Base-by-base conservation (phyloP, 2,329 filamentous ascomycete species). In the Hansfordia pulvinata region DNA sequence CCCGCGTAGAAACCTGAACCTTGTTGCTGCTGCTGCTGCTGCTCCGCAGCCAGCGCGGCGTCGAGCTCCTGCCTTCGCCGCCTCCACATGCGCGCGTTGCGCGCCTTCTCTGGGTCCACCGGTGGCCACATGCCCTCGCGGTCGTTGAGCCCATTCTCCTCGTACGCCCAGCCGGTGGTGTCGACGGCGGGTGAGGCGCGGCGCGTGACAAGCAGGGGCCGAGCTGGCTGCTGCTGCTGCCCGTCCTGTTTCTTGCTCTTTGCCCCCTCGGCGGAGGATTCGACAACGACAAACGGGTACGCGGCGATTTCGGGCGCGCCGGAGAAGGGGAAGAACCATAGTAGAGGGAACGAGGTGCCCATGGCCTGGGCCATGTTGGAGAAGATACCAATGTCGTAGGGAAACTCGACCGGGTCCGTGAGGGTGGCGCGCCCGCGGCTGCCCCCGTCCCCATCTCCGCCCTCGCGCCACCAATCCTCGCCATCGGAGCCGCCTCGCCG, bases 371-470 rank as follows among this genome's bases (percentile, higher is more conserved):
- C 62, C 44, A 88, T 62, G 47, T 92, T 92, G 19, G 56, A 47
- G 54, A 71, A 84, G 39, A 90, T 58, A 26, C 79, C 80, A 23
- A 88, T 54, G 42, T 92, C 82, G 51, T 85, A 90, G 0, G 82
- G 83, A 39, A 84, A 90, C 48, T 88, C 79, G 40, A 86, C 68
- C 28, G 62, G 66, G 30, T 66, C 58, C 8, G 58, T 52, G 3
- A 75, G 35, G 30, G 56, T 48, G 5, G 36, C 42, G 9, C 56
- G 58, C 6, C 35, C 42, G 9, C 56, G 58, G 28, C 61, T 55
- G 15, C 36, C 40, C 7, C 37, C 39, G 23, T 40, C 33, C 11
- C 25, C 40, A n/a, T 35, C 36, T 25, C 35, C 35, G 11, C 30
- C 4, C 50, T 55, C 2, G 46, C 55, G 28, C 58, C 50, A 23